These are phyloP conservation scores for Lagenidium giganteum DNA, from an alignment of 352 stramenopile genomes.

Conservation along the genomic window DNA sequence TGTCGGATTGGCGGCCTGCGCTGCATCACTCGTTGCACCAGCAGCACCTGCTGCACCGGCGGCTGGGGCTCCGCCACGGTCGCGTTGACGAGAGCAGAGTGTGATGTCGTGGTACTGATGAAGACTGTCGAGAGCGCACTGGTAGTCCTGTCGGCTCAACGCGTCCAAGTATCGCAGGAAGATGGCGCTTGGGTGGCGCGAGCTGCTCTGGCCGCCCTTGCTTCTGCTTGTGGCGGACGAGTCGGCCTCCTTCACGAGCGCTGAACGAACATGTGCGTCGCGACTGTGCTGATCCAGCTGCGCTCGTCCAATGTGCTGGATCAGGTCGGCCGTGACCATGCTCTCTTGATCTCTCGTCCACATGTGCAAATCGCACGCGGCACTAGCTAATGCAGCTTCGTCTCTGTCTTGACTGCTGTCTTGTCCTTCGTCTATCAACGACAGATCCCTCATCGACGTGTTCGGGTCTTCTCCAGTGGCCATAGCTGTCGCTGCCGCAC, in stretches of 20 bases:
- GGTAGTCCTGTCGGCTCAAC: slow-evolving; percentile 77
- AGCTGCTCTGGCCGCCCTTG: slow-evolving; percentile 12
- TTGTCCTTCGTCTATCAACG: too few relatives aligned
- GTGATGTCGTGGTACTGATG: slow-evolving; percentile 93
- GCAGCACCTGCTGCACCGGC: background rate
- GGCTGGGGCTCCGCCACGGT: background rate
- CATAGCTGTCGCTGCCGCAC: background rate
- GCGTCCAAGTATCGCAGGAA: slow-evolving; percentile 87
- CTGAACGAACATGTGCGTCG: too few relatives aligned
- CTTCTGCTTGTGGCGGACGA: background rate
- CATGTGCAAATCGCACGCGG: too few relatives aligned
- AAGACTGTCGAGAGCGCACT: slow-evolving; percentile 84
- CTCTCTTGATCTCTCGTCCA: too few relatives aligned
- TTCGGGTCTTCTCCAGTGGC: too few relatives aligned
- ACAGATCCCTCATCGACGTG: too few relatives aligned
- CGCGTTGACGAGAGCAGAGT: slow-evolving; percentile 36
- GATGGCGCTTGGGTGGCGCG: slow-evolving; percentile 53
- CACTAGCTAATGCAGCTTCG: too few relatives aligned
- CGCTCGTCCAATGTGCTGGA: too few relatives aligned
- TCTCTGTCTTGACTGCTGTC: too few relatives aligned
- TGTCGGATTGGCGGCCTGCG: background rate
- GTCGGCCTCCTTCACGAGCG: slow-evolving; percentile 9
- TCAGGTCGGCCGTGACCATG: too few relatives aligned
- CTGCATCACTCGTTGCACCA: background rate
- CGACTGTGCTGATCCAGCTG: too few relatives aligned